phyloP scores from a whole-genome alignment of 169 alveolate genomes.

The Eimeria praecox region DNA sequence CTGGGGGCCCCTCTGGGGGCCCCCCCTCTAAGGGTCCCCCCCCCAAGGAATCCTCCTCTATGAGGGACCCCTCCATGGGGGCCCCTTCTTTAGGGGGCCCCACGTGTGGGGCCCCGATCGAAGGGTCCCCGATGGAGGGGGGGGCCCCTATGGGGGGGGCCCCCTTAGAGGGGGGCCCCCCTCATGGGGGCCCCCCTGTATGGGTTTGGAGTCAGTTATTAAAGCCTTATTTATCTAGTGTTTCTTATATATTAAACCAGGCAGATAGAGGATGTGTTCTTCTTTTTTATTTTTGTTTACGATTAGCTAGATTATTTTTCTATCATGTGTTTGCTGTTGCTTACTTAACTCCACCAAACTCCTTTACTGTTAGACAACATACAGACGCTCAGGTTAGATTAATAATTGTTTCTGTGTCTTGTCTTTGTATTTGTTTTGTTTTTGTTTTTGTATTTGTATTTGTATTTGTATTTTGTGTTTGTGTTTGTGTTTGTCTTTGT shows the following conservation, averaged over 20 bases:
- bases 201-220: not conserved
- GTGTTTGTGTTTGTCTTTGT: too few relatives aligned
- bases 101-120: not conserved
- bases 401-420: not conserved
- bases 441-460: too few relatives aligned
- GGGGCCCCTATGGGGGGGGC: conserved; percentile 9
- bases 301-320: conserved; percentile 44
- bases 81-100: not conserved
- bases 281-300: conserved; percentile 44
- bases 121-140: not conserved
- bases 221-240: conserved; percentile 49
- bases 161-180: conserved; percentile 23
- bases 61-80: too few relatives aligned
- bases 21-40: conserved; percentile 6
- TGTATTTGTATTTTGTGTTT: too few relatives aligned
- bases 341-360: conserved; percentile 81
- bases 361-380: conserved; percentile 82
- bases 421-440: too few relatives aligned
- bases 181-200: conserved; percentile 1
- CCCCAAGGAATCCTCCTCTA: too few relatives aligned
- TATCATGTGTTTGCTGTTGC: conserved; percentile 79
- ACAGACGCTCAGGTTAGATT: conserved; percentile 82
- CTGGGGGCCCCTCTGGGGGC: not conserved
- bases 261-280: conserved; percentile 77
- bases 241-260: conserved; percentile 72